Evolutionary conservation across 306 rosid species (phyloP), one percentile per base, ranked within the genome.

Genomic region (Glycine latifolia): DNA sequence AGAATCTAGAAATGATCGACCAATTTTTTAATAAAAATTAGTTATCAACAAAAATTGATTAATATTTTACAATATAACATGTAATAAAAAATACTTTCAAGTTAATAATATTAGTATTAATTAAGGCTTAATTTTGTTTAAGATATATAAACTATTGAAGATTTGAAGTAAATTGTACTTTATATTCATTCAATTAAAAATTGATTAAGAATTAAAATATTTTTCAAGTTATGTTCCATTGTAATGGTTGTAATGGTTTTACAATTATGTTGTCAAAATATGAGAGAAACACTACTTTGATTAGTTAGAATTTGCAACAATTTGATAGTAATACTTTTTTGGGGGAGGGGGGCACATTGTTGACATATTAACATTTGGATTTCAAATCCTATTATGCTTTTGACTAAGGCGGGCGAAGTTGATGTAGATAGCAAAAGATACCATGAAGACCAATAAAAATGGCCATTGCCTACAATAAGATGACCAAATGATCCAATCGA

Each of bases 401-500:
- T 43, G 47, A 7, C 47, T 43, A 6, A 43, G 2, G 47, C 9
- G 1, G 26, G 16, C 3, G 20, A 65, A 55, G 86, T 81, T 8
- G 80, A 79, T 46, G 82, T 69, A 62, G 60, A 82, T 12, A 62
- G 44, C 6, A 53, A 58, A 47, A 78, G 49, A 50, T 37, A 65
- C 70, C 41, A 75, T 50, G 55, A 66, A 55, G 81, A 77, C 73
- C 2, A 37, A 37, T 2, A 3, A 2, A 37, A 49, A 68, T 17
- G 44, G 76, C 6, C 10, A 81, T 50, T 10, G n/a, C 46, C 37
- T 14, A 77, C 70, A 81, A 71, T 41, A 41, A 5, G 20, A 43
- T 43, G 47, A 43, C 76, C 73, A 53, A 76, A 14, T 63, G 79
- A 63, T 63, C 44, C 79, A 82, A 82, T 69, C 53, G 54, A 54